These are phyloP conservation scores for Mycoemilia scoparia DNA, from an alignment of 192 early-diverging fungal species.

Conservation along the genomic window DNA sequence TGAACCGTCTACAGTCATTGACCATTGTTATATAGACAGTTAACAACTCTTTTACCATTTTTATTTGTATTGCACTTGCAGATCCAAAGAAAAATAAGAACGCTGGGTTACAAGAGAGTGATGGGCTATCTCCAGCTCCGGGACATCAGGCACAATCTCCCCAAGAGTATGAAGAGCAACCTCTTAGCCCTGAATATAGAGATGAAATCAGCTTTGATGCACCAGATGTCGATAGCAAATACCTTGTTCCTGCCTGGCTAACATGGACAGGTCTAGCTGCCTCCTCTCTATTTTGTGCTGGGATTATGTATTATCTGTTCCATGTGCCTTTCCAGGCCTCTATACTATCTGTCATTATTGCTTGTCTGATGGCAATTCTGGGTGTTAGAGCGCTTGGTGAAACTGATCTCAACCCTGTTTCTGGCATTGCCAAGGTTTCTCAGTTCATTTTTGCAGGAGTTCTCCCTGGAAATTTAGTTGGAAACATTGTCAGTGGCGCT, in stretches of 20 bases:
- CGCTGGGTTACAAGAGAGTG: too few species aligned
- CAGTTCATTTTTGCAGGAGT: constrained; percentile 69
- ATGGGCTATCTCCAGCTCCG: too few species aligned
- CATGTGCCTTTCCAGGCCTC: constrained; percentile 46
- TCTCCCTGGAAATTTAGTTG: constrained; percentile 46
- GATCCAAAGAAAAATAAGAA: too few species aligned
- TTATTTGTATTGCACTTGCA: too few species aligned
- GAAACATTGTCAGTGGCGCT: constrained; percentile 60
- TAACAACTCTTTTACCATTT: too few species aligned
- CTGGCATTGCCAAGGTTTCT: constrained; percentile 66
- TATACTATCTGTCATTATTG: constrained; percentile 47
- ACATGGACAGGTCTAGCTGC: constrained; percentile 44
- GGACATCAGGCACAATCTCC: too few species aligned
- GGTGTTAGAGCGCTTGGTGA: constrained; percentile 68
- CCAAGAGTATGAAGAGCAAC: too few species aligned
- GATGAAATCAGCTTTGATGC: too few species aligned
- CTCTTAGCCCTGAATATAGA: too few species aligned
- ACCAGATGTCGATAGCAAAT: constrained; percentile 22
- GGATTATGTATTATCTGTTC: constrained; percentile 45
- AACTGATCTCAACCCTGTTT: constrained; percentile 69
- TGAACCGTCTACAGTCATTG: too few species aligned
- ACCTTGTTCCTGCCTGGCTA: constrained; percentile 39
- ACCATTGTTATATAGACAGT: too few species aligned
- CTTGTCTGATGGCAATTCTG: constrained; percentile 54
- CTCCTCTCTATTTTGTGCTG: constrained; percentile 41